A percentile compares a stretch with the other conserved stretches of the same genome.
Conservation (phyloP, 768 basidiomycete species). For the Polyporus arcularius region DNA sequence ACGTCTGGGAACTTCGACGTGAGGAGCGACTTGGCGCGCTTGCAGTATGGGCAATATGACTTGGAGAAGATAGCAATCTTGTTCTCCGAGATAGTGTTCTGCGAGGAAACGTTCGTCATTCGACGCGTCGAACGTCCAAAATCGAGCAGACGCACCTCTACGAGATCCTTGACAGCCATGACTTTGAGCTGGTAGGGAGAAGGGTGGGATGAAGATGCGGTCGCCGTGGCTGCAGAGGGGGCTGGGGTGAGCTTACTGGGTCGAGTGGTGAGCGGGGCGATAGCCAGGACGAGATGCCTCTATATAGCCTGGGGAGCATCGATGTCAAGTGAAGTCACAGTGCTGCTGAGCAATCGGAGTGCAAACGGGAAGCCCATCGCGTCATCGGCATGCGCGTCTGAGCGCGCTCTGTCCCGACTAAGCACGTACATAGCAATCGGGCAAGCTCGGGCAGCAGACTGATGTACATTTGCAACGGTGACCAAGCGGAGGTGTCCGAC, state of each 20-base stretch:
- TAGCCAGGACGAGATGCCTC: slow-evolving; percentile 19
- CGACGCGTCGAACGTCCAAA: too few relatives aligned
- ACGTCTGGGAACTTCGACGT: slow-evolving; percentile 32
- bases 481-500: too few relatives aligned
- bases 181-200: slow-evolving; percentile 34
- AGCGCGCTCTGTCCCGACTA: not conserved
- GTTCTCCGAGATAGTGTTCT: slow-evolving; percentile 39
- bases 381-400: slow-evolving; percentile 15
- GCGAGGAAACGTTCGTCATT: not conserved
- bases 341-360: slow-evolving; percentile 13
- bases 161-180: slow-evolving; percentile 37
- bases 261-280: slow-evolving; percentile 16
- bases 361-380: slow-evolving; percentile 2
- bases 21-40: slow-evolving; percentile 39
- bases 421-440: too few relatives aligned
- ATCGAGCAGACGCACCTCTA: slow-evolving; percentile 37
- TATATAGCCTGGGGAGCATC: slow-evolving; percentile 29
- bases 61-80: slow-evolving; percentile 45
- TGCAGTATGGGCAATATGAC: slow-evolving; percentile 43
- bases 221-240: slow-evolving; percentile 20
- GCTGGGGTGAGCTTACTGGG: slow-evolving; percentile 25
- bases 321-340: not conserved
- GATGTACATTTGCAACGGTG: too few relatives aligned
- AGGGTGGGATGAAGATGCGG: slow-evolving; percentile 34
- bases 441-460: too few relatives aligned